Evolutionary conservation across 75 land plant species (phyloP).

Genomic region (Isoetes taiwanensis): DNA sequence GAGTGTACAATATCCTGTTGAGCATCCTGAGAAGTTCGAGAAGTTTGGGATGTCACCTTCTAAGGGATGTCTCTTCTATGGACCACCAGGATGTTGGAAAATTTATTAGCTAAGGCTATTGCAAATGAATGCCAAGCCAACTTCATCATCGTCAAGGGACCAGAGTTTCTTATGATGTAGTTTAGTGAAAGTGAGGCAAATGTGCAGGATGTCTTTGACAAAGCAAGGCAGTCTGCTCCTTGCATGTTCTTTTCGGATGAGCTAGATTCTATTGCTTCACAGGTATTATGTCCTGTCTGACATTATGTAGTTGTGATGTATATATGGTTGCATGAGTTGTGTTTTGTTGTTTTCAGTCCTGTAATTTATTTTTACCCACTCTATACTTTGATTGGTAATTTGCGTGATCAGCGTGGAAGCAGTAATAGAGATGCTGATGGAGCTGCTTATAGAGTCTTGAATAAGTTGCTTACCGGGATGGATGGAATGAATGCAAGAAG

Average conservation of each 20-base stretch:
- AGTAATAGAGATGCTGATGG: not conserved
- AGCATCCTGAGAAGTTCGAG: slow-evolving; percentile 7
- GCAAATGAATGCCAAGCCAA: slow-evolving; percentile 7
- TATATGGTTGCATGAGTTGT: not conserved
- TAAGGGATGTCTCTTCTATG: not conserved
- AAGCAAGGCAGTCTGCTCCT: slow-evolving; percentile 8
- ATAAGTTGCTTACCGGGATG: slow-evolving; percentile 3
- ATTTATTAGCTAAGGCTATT: not conserved
- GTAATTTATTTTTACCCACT: too few species aligned
- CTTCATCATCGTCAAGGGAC: slow-evolving; percentile 5
- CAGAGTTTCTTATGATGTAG: slow-evolving; percentile 1
- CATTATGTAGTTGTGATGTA: not conserved
- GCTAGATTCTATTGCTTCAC: slow-evolving; percentile 4
- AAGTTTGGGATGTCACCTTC: slow-evolving; percentile 9
- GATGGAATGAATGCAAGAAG: slow-evolving; percentile 8
- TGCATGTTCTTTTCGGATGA: slow-evolving; percentile 2
- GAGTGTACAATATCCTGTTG: slow-evolving; percentile 2
- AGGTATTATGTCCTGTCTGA: too few species aligned
- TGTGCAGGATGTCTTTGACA: slow-evolving; percentile 1
- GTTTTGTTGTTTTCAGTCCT: not conserved
- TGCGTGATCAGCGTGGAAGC: slow-evolving; percentile 2
- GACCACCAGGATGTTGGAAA: slow-evolving; percentile 3
- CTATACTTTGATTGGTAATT: not conserved
- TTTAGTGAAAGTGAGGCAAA: slow-evolving; percentile 6
- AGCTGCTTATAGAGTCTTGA: slow-evolving; percentile 3